Evolutionary conservation across 2,329 filamentous ascomycete species (phyloP).

Genomic region (Fusarium longipes): DNA sequence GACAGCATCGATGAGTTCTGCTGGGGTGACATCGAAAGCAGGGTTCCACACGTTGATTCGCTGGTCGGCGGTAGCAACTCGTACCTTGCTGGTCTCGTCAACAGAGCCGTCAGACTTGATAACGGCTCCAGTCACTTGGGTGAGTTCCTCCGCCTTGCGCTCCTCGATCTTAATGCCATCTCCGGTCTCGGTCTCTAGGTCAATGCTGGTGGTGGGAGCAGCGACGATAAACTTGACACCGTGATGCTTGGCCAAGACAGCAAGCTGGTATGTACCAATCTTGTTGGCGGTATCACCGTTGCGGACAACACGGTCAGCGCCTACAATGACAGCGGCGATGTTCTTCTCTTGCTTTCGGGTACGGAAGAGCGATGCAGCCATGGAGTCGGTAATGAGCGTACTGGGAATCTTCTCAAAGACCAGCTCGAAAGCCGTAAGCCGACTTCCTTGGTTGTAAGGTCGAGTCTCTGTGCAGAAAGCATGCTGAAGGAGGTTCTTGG

Average conservation of each 20-base stretch:
- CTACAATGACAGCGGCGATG: slow-evolving; percentile 90
- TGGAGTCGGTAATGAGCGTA: slow-evolving; percentile 94
- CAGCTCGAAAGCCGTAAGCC: slow-evolving; percentile 95
- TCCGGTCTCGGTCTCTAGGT: slow-evolving; percentile 82
- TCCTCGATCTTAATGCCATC: slow-evolving; percentile 90
- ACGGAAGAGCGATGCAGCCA: slow-evolving; percentile 87
- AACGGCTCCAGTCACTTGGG: slow-evolving; percentile 82
- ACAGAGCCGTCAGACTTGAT: slow-evolving; percentile 72
- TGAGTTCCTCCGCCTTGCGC: slow-evolving; percentile 83
- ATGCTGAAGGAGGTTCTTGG: slow-evolving; percentile 74
- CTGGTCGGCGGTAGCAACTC: slow-evolving; percentile 82
- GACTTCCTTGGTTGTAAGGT: slow-evolving; percentile 97
- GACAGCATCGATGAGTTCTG: slow-evolving; percentile 88
- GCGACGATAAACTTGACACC: slow-evolving; percentile 95
- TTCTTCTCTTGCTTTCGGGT: slow-evolving; percentile 70
- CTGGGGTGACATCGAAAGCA: slow-evolving; percentile 94
- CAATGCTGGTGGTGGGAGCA: slow-evolving; percentile 93
- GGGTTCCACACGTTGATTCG: slow-evolving; percentile 95
- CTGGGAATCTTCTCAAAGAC: slow-evolving; percentile 92
- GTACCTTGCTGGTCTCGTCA: slow-evolving; percentile 71
- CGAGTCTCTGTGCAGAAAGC: slow-evolving; percentile 97
- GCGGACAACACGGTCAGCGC: slow-evolving; percentile 92
- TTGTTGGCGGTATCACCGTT: slow-evolving; percentile 99
- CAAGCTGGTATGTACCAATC: slow-evolving; percentile 93
- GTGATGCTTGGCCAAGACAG: slow-evolving; percentile 89